Evolutionary conservation across 2,329 filamentous ascomycete genomes (phyloP).

Genomic region (Calycina herbarum): DNA sequence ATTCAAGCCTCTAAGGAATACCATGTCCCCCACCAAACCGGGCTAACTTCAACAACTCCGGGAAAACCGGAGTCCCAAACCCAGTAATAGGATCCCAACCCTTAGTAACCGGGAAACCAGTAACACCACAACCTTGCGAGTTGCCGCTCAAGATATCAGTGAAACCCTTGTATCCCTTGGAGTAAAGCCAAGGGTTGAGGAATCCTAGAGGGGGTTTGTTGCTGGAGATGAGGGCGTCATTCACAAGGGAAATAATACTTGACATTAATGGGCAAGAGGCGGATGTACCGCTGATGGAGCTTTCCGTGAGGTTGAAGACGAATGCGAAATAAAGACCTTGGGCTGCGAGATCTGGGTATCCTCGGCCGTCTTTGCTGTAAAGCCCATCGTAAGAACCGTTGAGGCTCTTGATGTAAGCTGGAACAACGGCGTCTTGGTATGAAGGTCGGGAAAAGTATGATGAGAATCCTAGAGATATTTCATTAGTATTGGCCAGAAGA

Average conservation of each 20-base stretch:
- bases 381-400: slow-evolving; percentile 45
- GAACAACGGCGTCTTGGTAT: slow-evolving; percentile 48
- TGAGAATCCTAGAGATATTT: background rate
- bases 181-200: slow-evolving; percentile 46
- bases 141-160: slow-evolving; percentile 42
- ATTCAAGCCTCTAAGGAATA: background rate
- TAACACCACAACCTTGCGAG: slow-evolving; percentile 39
- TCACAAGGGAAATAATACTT: slow-evolving; percentile 59
- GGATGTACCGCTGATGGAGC: slow-evolving; percentile 49
- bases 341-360: slow-evolving; percentile 52
- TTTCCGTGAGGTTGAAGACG: slow-evolving; percentile 40
- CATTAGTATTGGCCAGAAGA: background rate
- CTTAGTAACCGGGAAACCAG: slow-evolving; percentile 32
- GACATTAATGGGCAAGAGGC: slow-evolving; percentile 57
- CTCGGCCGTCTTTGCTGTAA: slow-evolving; percentile 48
- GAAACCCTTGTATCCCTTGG: slow-evolving; percentile 39
- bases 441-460: slow-evolving; percentile 35
- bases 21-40: background rate
- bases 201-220: slow-evolving; percentile 47
- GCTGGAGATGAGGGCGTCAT: slow-evolving; percentile 56
- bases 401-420: slow-evolving; percentile 45
- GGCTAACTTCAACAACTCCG: background rate
- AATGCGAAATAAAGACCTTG: slow-evolving; percentile 58
- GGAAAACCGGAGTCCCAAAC: slow-evolving; percentile 36
- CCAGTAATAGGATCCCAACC: slow-evolving; percentile 42